Evolutionary conservation across 768 basidiomycete genomes (phyloP), one percentile per base, ranked within the genome.

Genomic region (Russula lepida): DNA sequence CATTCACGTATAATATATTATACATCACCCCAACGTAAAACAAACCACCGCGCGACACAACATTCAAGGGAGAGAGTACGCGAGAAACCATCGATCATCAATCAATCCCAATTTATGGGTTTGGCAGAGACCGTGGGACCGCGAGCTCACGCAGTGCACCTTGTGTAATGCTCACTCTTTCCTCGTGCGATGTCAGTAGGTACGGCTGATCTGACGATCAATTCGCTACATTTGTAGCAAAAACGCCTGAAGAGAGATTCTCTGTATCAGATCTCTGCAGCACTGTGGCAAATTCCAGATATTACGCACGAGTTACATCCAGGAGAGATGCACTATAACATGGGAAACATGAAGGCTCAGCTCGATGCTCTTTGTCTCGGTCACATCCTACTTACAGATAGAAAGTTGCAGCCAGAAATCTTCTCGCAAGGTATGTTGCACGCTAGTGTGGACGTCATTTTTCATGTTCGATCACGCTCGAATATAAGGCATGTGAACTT

Each of bases 371-470:
- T 8, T 30, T 17, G 48, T 30, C 46, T 37, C 21, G 39, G 39
- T 13, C 32, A 11, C 33, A 21, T 56, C 57, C 35, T 1, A 66
- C 81, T 72, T 35, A 82, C 83, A 58, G 77, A 76, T 77, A 84
- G 81, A 68, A 84, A 83, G 60, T 83, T 79, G 55, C 83, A 84
- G 0, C 84, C 83, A 13, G 71, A 71, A 11, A 75, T 75, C 64
- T 82, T 84, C 55, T 74, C 77, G 28, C 81, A 77, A 1, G 81
- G 78, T 6, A 81, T 80, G 41, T 68, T 67, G 65, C 79, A 80
- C 4, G 78, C 78, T 79, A 44, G 43, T 4, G 12, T n/a, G 51
- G 25, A 15, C 30, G 52, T 58, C 46, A 33, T 8, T 7, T 25
- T 25, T 54, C 4, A n/a, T 4, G 43, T 12, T 32, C 11, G 17